phyloP scores from a whole-genome alignment of 306 rosid species.

The Trifolium dubium region DNA sequence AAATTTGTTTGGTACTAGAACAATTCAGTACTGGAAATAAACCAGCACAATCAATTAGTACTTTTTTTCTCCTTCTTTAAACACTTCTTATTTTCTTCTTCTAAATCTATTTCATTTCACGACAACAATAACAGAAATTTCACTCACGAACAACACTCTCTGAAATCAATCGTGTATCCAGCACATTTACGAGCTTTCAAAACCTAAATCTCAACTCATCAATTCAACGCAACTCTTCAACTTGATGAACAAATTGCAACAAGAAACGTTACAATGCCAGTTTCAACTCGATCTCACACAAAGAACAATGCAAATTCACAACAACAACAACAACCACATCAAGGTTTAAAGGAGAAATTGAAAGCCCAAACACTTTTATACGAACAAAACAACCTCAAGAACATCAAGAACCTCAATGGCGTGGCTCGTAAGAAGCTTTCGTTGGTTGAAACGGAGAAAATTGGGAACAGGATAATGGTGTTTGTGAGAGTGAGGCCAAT shows the following conservation, averaged over 20 bases:
- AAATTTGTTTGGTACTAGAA: no score
- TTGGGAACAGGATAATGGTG: constrained; percentile 68
- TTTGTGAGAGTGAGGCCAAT: constrained; percentile 89
- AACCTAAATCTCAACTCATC: neutral
- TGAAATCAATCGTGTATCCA: neutral
- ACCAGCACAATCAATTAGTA: no score
- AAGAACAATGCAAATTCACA: constrained; percentile 19
- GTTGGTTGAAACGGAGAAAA: constrained; percentile 42
- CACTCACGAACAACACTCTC: neutral
- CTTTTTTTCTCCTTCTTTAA: neutral
- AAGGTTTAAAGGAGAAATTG: constrained; percentile 79
- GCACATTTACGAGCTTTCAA: neutral
- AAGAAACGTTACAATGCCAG: constrained; percentile 60
- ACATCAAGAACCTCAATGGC: constrained; percentile 11
- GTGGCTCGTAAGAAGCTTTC: constrained; percentile 68
- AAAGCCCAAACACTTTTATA: constrained; percentile 69
- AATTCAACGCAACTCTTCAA: neutral
- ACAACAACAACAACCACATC: constrained; percentile 52
- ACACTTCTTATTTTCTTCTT: neutral
- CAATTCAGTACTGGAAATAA: neutral
- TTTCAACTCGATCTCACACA: constrained; percentile 70
- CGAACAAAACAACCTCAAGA: constrained; percentile 68
- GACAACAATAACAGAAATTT: no score
- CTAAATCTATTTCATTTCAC: neutral
- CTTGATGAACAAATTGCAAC: constrained; percentile 5